Evolutionary conservation across 441 rosid genomes (phyloP).

Genomic region (Adansonia rubrostipa): DNA sequence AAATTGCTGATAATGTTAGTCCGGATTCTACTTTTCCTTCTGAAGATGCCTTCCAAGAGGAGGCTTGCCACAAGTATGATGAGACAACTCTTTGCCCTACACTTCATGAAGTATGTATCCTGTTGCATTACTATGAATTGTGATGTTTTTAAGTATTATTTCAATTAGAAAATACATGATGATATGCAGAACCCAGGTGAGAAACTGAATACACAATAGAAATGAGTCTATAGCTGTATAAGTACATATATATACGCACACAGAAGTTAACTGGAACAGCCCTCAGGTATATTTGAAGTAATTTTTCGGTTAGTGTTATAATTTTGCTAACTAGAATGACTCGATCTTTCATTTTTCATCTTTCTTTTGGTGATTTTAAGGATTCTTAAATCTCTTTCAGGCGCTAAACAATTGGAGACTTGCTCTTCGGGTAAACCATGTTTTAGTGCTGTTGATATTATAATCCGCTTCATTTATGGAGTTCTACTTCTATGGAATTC

Average conservation of each 20-base stretch:
- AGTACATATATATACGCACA: not conserved
- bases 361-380: not conserved
- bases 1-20: conserved; percentile 1
- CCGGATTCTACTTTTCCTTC: not conserved
- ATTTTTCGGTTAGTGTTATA: no score
- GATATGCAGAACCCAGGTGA: conserved; percentile 2
- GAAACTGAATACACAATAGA: not conserved
- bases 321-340: not conserved
- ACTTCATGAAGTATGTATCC: not conserved
- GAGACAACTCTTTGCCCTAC: not conserved
- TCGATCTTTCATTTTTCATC: not conserved
- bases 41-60: not conserved
- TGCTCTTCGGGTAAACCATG: not conserved
- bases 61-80: not conserved
- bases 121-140: not conserved
- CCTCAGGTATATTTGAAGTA: not conserved
- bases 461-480: not conserved
- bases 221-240: not conserved
- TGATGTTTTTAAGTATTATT: not conserved
- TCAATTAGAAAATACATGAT: conserved; percentile 20
- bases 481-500: not conserved
- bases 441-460: not conserved
- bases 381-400: not conserved
- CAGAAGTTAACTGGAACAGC: not conserved
- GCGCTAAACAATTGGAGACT: not conserved